phyloP scores from a whole-genome alignment of 805 yeast genomes.

The Myxozyma sirexii region DNA sequence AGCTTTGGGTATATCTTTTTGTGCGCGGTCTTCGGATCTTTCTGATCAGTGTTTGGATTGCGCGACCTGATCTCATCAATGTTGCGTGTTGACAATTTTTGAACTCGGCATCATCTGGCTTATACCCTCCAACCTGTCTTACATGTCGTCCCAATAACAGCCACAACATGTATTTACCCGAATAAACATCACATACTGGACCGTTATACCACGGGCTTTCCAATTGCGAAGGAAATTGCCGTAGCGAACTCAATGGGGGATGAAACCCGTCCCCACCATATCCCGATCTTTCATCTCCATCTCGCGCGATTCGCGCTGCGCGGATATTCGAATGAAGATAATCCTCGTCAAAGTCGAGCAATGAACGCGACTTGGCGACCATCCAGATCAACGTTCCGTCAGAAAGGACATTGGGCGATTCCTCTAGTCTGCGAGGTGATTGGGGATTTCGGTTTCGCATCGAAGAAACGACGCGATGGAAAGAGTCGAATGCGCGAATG shows the following conservation, averaged over 20 bases:
- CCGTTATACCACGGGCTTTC: constrained; percentile 19
- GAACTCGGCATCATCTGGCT: neutral
- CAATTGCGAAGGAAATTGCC: neutral
- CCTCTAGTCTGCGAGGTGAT: neutral
- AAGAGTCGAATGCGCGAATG: no score
- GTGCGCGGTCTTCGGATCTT: neutral
- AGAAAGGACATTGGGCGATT: constrained; percentile 17
- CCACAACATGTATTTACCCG: constrained; percentile 9
- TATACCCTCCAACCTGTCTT: neutral
- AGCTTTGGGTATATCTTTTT: neutral
- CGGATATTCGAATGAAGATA: constrained; percentile 13
- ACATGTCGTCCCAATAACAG: neutral
- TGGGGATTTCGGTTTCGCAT: no score
- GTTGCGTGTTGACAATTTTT: neutral
- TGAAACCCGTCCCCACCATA: neutral
- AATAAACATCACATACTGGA: constrained; percentile 15
- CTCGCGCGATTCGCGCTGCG: neutral
- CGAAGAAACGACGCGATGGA: no score
- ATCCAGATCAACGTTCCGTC: constrained; percentile 31
- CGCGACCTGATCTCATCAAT: neutral
- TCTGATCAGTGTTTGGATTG: neutral
- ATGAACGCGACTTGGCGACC: constrained; percentile 7
- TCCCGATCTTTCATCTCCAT: neutral
- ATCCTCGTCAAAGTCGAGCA: constrained; percentile 10
- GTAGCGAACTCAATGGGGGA: neutral